Base-by-base conservation (phyloP, 176 grass and related monocot species). In the Triticum urartu region DNA sequence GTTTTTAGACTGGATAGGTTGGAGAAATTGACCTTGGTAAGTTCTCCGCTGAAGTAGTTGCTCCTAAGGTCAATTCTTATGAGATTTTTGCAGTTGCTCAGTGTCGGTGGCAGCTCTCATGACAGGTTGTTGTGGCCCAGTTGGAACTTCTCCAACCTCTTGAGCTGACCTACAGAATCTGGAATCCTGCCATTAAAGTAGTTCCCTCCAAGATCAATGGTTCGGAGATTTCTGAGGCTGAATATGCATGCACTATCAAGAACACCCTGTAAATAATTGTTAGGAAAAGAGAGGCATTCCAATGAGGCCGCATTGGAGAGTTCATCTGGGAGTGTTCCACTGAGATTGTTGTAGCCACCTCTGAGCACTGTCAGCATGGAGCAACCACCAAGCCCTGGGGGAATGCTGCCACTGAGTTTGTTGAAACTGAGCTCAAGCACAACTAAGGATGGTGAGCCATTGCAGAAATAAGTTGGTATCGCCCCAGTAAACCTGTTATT, bases 401-500 rank as follows among this genome's bases (percentile, higher is more conserved):
- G 77, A 7, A 90, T 45, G 5, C 10, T 77, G 1, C 88, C 83
- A 9, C 47, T 21, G 3, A 90, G 47, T 68, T 86, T 67, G 22
- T 90, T 90, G 3, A 24, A 68, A 21, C 36, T 17, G 12, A 86
- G 68, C 1, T 86, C 88, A 33, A 89, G 83, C 21, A 43, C 30
- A 10, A 20, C 7, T 2, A 91, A 18, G 13, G 14, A 72, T 11
- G 86, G 78, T 1, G 62, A 18, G 1, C 1, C 78, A 17, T 5
- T 6, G 33, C 89, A 91, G 1, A 61, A 43, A 0, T 0, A 32
- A 6, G 17, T 26, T 30, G 79, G 83, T 20, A 92, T 68, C 11
- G 14, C 20, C 0, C 91, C 84, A 11, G 33, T 87, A 43, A 92
- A 92, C 30, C 90, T 80, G 22, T 92, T 92, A 8, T 79, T 86